Conservation (phyloP, 2,329 filamentous ascomycete genomes). For the Penicillium sp. region DNA sequence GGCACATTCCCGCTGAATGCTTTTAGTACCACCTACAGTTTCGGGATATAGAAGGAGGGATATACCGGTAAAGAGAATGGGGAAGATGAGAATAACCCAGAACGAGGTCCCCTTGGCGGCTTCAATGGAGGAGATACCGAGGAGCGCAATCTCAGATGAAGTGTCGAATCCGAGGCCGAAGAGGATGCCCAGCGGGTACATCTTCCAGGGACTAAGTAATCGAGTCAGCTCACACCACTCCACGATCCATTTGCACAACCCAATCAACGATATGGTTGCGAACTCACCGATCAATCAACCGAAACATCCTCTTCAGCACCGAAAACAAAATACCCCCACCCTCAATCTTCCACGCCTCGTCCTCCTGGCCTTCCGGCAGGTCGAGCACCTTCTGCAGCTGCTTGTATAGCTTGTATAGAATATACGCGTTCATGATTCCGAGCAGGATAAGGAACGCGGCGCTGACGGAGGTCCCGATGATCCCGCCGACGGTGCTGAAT, state of each 20-base stretch:
- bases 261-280: not conserved
- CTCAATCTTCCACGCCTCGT: constrained; percentile 69
- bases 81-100: constrained; percentile 94
- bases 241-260: not conserved
- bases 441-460: constrained; percentile 82
- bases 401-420: constrained; percentile 76
- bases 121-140: constrained; percentile 89
- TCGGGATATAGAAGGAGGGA: not conserved
- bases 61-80: constrained; percentile 81
- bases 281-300: constrained; percentile 62
- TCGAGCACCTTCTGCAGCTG: constrained; percentile 68
- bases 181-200: constrained; percentile 87
- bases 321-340: constrained; percentile 76
- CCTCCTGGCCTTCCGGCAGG: constrained; percentile 50
- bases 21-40: not conserved
- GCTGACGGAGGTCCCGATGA: constrained; percentile 87
- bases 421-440: constrained; percentile 83
- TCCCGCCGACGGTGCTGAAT: constrained; percentile 80
- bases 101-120: constrained; percentile 84
- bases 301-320: constrained; percentile 76
- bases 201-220: constrained; percentile 73
- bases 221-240: not conserved
- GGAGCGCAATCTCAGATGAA: constrained; percentile 86
- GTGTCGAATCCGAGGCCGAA: constrained; percentile 96
- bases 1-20: constrained; percentile 80